Conservation (phyloP, 805 yeast genomes). For the Dipodascus albidus region DNA sequence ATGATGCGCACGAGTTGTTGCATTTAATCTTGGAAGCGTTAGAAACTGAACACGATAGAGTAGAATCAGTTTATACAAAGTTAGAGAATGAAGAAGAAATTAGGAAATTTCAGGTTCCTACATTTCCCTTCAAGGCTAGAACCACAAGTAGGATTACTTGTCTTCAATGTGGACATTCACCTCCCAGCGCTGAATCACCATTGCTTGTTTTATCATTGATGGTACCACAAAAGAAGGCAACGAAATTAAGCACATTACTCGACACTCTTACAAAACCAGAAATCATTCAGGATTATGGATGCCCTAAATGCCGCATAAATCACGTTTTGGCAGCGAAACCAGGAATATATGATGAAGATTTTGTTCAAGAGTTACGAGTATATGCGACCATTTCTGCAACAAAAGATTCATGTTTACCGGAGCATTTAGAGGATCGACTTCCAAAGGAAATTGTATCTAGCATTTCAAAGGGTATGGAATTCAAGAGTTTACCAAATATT, state of each 20-base stretch:
- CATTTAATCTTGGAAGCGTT: conserved; percentile 73
- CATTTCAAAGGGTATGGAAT: conserved; percentile 52
- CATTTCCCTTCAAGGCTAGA: conserved; percentile 64
- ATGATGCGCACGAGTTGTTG: conserved; percentile 90
- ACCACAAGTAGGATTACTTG: conserved; percentile 61
- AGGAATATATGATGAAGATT: conserved; percentile 6
- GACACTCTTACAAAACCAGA: conserved; percentile 50
- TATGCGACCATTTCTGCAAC: conserved; percentile 33
- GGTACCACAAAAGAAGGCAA: conserved; percentile 46
- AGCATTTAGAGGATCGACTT: conserved; percentile 25
- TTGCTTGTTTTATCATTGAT: conserved; percentile 64
- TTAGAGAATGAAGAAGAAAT: conserved; percentile 2
- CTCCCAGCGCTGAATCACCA: conserved; percentile 46
- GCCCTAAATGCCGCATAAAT: conserved; percentile 54
- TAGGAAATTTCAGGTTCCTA: conserved; percentile 32
- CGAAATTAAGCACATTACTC: conserved; percentile 43
- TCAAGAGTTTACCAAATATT: conserved; percentile 57
- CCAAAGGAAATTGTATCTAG: conserved; percentile 43
- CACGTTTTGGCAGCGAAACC: conserved; percentile 4
- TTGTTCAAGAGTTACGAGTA: conserved; percentile 28
- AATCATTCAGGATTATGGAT: conserved; percentile 63
- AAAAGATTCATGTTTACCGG: conserved; percentile 28
- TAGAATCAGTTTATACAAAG: conserved; percentile 2
- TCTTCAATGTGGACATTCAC: conserved; percentile 47
- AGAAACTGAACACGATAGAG: conserved; percentile 43